Evolutionary conservation across 208 protist genomes (phyloP).

Genomic region (Trypanosoma cruzi): DNA sequence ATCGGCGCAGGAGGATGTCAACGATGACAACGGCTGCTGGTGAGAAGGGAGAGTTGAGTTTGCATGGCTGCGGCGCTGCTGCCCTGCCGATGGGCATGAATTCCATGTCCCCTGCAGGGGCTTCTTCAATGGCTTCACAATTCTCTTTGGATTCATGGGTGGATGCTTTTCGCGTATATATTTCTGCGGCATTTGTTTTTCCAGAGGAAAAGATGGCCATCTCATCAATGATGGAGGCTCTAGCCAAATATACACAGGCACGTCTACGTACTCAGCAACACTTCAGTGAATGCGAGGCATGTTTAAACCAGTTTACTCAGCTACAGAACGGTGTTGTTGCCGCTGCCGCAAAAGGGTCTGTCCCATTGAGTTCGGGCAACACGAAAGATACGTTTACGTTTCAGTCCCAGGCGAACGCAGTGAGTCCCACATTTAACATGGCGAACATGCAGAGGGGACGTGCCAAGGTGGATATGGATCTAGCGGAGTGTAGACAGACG

Average conservation of each 20-base stretch:
- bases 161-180: conserved; percentile 1
- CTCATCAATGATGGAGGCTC: background rate
- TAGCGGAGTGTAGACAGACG: conserved; percentile 17
- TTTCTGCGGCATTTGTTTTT: background rate
- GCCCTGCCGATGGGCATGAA: background rate
- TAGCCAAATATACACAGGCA: conserved; percentile 1
- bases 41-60: background rate
- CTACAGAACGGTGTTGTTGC: background rate
- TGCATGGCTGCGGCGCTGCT: background rate
- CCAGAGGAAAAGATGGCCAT: conserved; percentile 17
- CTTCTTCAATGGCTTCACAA: background rate
- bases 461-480: conserved; percentile 17
- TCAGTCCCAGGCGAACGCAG: background rate
- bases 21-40: background rate
- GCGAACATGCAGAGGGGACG: conserved; percentile 6
- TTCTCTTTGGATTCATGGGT: conserved; percentile 1
- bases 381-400: conserved; percentile 12
- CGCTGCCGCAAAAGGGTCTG: background rate
- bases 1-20: background rate
- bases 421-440: background rate
- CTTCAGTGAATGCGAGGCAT: conserved; percentile 7
- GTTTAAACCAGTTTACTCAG: conserved; percentile 4
- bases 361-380: background rate
- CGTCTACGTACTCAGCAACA: conserved; percentile 4
- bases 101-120: background rate